Conservation (phyloP, 345 rosid species). For the Leavenworthia alabamica region DNA sequence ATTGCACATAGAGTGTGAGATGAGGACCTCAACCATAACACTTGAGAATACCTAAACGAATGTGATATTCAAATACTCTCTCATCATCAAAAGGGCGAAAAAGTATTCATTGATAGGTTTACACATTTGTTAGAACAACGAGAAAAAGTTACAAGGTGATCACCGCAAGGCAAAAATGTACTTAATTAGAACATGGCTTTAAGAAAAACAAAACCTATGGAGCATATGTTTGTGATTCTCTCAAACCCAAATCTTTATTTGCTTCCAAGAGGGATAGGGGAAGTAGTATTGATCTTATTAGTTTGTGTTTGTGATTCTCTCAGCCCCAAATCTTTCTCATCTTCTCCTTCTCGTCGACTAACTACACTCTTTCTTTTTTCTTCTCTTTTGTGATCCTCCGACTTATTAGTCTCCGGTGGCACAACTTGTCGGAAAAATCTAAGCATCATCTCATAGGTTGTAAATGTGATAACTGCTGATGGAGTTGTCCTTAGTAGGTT, state of each 20-base stretch:
- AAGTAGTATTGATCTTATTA: conserved; percentile 22
- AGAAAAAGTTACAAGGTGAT: conserved; percentile 17
- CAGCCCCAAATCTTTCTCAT: conserved; percentile 19
- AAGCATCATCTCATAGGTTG: conserved; percentile 74
- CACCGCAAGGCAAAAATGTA: conserved; percentile 12
- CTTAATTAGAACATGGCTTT: conserved; percentile 9
- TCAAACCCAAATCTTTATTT: conserved; percentile 10
- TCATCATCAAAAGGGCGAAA: neutral
- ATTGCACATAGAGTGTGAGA: neutral
- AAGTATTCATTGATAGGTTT: conserved; percentile 14
- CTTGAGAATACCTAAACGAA: neutral
- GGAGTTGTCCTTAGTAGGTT: conserved; percentile 77
- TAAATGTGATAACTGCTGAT: conserved; percentile 77
- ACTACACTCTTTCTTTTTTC: conserved; percentile 20
- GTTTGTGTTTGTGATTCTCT: conserved; percentile 28
- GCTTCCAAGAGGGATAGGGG: conserved; percentile 30
- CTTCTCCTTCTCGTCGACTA: conserved; percentile 16
- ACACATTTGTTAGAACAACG: conserved; percentile 20
- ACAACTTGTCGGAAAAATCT: conserved; percentile 39
- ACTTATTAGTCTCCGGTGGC: conserved; percentile 34
- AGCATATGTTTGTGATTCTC: conserved; percentile 1
- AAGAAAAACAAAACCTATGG: conserved; percentile 4
- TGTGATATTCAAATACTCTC: neutral
- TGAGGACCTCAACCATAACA: neutral
- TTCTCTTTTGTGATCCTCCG: conserved; percentile 5